These are phyloP conservation scores for Aspergillus leporis DNA, from an alignment of 495 filamentous ascomycete species.

Conservation along the genomic window DNA sequence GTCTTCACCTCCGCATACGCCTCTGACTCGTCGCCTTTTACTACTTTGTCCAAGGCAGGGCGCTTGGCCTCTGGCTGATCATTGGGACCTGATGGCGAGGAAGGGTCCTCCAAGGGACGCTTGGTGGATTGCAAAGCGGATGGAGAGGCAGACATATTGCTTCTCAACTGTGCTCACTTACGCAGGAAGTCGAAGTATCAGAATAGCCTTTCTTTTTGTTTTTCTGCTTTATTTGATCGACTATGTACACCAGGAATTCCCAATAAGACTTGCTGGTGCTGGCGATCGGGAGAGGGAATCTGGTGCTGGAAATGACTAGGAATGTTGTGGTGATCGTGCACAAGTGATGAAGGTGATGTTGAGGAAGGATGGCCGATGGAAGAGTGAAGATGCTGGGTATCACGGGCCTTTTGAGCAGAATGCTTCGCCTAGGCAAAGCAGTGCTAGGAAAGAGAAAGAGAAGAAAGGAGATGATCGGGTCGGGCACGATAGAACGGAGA, in stretches of 20 bases:
- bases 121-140: conserved; percentile 70
- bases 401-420: conserved; percentile 27
- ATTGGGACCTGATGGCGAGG: conserved; percentile 83
- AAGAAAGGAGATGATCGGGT: conserved; percentile 25
- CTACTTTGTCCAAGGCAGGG: conserved; percentile 89
- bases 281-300: conserved; percentile 47
- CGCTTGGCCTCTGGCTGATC: conserved; percentile 98
- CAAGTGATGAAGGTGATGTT: conserved; percentile 32
- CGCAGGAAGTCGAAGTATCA: conserved; percentile 42
- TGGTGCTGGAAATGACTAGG: conserved; percentile 44
- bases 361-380: conserved; percentile 30
- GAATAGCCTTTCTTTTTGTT: conserved; percentile 44
- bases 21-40: conserved; percentile 58
- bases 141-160: conserved; percentile 63
- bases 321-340: conserved; percentile 39
- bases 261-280: conserved; percentile 92
- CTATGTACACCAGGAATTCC: conserved; percentile 88
- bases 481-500: conserved; percentile 27
- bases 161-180: conserved; percentile 38
- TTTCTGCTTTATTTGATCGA: conserved; percentile 58
- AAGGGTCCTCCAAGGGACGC: conserved; percentile 94
- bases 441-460: conserved; percentile 23
- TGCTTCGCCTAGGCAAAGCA: conserved; percentile 24
- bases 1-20: conserved; percentile 53
- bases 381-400: conserved; percentile 30